phyloP scores from a whole-genome alignment of 2,329 filamentous ascomycete genomes.

The Penicillium nordicum region DNA sequence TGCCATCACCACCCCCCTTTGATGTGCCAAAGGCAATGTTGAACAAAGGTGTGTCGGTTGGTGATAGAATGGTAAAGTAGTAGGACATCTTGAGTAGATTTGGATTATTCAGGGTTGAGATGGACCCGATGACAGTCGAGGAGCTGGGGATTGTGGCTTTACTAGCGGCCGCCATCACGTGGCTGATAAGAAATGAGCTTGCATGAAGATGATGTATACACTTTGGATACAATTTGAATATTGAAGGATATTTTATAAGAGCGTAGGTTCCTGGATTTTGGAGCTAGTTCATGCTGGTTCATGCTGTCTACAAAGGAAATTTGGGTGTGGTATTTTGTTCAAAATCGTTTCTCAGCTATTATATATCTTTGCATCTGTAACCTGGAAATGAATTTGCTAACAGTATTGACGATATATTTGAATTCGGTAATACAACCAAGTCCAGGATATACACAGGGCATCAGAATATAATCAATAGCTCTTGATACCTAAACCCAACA shows the following conservation, averaged over 20 bases:
- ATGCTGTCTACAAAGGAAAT: background rate
- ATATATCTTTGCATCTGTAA: background rate
- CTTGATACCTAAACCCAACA: too few species aligned
- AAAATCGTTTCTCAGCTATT: background rate
- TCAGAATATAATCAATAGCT: too few species aligned
- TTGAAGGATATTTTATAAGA: background rate
- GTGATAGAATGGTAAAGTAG: slow-evolving; percentile 96
- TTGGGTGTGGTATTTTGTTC: background rate
- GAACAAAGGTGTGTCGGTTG: slow-evolving; percentile 92
- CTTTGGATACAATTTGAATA: background rate
- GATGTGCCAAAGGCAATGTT: slow-evolving; percentile 96
- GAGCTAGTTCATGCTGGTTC: background rate
- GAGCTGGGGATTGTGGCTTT: slow-evolving; percentile 5
- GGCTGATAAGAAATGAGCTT: slow-evolving; percentile 14
- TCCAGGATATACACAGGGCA: background rate
- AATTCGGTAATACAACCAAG: fast-evolving
- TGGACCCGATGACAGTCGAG: background rate
- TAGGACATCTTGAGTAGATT: slow-evolving; percentile 71
- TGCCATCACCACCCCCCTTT: slow-evolving; percentile 90
- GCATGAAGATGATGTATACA: background rate
- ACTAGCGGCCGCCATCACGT: slow-evolving; percentile 13
- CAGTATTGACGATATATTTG: background rate
- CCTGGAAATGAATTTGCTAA: background rate
- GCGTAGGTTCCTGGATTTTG: fast-evolving
- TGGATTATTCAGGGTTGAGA: slow-evolving; percentile 2